Base-by-base conservation (phyloP, 441 rosid species). In the Hura crepitans region DNA sequence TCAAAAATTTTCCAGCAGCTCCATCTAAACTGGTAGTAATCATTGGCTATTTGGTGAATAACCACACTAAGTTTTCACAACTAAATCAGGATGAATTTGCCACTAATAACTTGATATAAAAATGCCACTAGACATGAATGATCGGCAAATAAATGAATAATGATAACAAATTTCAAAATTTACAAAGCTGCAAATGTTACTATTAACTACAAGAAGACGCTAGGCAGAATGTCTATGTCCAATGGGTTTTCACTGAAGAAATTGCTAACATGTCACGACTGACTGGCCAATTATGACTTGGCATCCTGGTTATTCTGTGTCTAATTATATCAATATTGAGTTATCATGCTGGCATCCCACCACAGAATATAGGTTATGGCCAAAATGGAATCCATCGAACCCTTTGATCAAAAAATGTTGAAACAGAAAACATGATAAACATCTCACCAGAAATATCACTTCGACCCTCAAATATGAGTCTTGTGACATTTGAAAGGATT, bases 401-500 rank as follows among this genome's bases (percentile, higher is more conserved):
- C 47, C 28, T n/a, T 59, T 35, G 28, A 67, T 63, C 35, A 8
- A 60, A 7, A 45, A 49, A 10, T 4, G n/a, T 31, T 46, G 39
- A 14, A 27, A 60, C 58, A n/a, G 27, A 72, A 50, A 55, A 71
- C 6, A 7, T 77, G 4, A 31, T 23, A 62, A 33, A 61, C 2
- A 23, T 25, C 91, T 81, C 78, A 90, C 97, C 97, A 79, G 47
- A 74, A 62, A 92, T 45, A 56, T 90, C 90, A 75, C 72, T 82
- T 75, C 97, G 83, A 64, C 97, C 96, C 84, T 88, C 90, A 74
- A 90, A 82, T 33, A 85, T 80, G 70, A 90, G 85, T 70, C 79
- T 84, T 57, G 83, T 82, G 71, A 92, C 73, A 68, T 75, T 88
- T 47, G 92, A 84, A 39, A 72, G 63, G 35, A 69, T 69, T 50